phyloP scores from a whole-genome alignment of 768 basidiomycete genomes.

The Epithele typhae region DNA sequence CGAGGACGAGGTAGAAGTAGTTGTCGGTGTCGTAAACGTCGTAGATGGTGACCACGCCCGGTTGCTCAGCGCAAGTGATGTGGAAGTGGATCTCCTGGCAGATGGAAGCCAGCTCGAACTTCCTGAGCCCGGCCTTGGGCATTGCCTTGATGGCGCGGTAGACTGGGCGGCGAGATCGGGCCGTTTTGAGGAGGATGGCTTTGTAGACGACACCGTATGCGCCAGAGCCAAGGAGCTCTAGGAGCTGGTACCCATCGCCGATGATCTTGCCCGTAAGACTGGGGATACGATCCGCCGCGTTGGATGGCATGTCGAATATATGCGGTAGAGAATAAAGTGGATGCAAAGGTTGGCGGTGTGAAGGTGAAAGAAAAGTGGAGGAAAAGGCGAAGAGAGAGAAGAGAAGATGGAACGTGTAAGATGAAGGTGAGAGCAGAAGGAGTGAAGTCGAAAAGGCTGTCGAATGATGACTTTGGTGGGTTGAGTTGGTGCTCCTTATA shows the following conservation, averaged over 20 bases:
- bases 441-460: too few relatives aligned
- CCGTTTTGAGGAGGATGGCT: not conserved
- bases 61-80: not conserved
- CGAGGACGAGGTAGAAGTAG: slow-evolving; percentile 23
- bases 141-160: slow-evolving; percentile 6
- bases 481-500: too few relatives aligned
- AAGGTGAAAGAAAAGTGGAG: too few relatives aligned
- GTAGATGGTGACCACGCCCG: slow-evolving; percentile 10
- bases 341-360: not conserved
- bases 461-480: too few relatives aligned
- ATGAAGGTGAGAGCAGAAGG: too few relatives aligned
- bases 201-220: slow-evolving; percentile 9
- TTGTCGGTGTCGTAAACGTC: slow-evolving; percentile 1
- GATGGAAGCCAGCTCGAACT: not conserved
- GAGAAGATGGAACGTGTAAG: too few relatives aligned
- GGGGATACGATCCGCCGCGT: not conserved
- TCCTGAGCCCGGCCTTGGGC: not conserved
- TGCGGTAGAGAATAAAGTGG: not conserved
- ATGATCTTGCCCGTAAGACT: not conserved
- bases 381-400: too few relatives aligned
- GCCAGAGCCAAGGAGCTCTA: slow-evolving; percentile 2
- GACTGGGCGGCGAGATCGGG: not conserved
- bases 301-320: not conserved
- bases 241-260: slow-evolving; percentile 1
- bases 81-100: slow-evolving; percentile 8